Evolutionary conservation across 1,284 basidiomycete species (phyloP).

Genomic region (Grifola frondosa): DNA sequence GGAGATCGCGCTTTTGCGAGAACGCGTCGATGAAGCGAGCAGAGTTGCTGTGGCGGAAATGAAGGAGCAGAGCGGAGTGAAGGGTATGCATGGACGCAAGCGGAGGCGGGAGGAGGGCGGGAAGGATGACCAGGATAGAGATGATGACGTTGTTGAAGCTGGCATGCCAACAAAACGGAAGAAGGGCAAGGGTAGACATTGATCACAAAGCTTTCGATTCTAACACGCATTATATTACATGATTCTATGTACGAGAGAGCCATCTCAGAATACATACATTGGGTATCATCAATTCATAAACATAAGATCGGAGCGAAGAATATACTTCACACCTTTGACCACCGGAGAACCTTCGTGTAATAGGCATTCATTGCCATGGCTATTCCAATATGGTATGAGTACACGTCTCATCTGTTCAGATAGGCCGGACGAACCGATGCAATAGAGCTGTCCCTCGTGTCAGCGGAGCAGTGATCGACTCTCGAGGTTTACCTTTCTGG

Average conservation of each 20-base stretch:
- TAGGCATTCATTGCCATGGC: conserved; percentile 76
- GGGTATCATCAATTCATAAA: conserved; percentile 45
- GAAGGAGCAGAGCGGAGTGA: conserved; percentile 62
- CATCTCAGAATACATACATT: neutral
- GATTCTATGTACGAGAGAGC: no score
- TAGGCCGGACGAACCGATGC: conserved; percentile 54
- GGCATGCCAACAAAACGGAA: conserved; percentile 62
- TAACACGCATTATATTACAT: conserved; percentile 1
- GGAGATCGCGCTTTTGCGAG: conserved; percentile 84
- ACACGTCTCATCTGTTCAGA: no score
- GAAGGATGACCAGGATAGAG: conserved; percentile 76
- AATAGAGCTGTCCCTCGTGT: conserved; percentile 69
- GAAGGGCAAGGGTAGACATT: conserved; percentile 30
- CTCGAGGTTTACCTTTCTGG: conserved; percentile 47
- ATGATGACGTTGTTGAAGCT: conserved; percentile 84
- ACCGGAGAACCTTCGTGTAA: conserved; percentile 77
- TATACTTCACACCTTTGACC: conserved; percentile 69
- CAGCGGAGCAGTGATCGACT: conserved; percentile 58
- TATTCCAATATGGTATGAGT: conserved; percentile 26
- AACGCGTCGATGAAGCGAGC: conserved; percentile 89
- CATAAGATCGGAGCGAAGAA: conserved; percentile 77
- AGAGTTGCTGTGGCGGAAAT: conserved; percentile 82
- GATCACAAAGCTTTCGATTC: neutral
- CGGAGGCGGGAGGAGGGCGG: conserved; percentile 50
- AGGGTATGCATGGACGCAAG: conserved; percentile 54